Base-by-base conservation (phyloP, 805 yeast species). In the Blastobotrys robertii region DNA sequence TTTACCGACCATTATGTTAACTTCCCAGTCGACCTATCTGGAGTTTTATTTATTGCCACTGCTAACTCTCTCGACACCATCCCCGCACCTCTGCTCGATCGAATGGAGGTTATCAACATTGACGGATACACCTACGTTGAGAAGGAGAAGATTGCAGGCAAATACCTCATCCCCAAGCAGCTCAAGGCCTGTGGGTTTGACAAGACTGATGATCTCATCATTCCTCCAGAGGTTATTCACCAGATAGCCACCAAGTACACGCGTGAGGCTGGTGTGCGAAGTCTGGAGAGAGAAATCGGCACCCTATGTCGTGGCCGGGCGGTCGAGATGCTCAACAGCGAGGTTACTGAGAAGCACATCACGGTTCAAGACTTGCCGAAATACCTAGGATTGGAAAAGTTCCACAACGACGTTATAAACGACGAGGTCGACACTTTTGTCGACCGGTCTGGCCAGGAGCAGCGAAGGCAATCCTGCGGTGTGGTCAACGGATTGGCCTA, bases 401-500 rank as follows among this genome's bases (percentile, higher is more conserved):
- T 69, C 59, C 53, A 66, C 11, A 60, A 66, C 36, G 73, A 71
- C 16, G 53, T 55, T 5, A 52, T 57, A 39, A 50, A 57, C 33
- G 64, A 60, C 19, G 62, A 73, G 31, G 57, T 69, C n/a, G 65
- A 61, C 11, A 58, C 58, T 22, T 74, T 79, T 1, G 61, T 68
- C 41, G 45, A 46, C 6, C 41, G 39, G 8, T 32, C 37, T 4
- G 58, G 62, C 30, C 34, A 31, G 10, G 37, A 40, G 8, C 35
- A 16, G n/a, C 52, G 51, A 9, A 73, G 84, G 8, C 72, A 71
- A 29, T 64, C 65, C 6, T 69, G 72, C 48, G 95, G 96, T 1
- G 73, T 85, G 6, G 96, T 85, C 8, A 84, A 85, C 57, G 97
- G 96, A 0, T 66, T 87, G 46, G 84, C 95, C 1, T 87, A 86